A percentile compares a stretch with the other conserved stretches of the same genome.
phyloP scores from a whole-genome alignment of 1,284 basidiomycete genomes.

The Trametes versicolor region DNA sequence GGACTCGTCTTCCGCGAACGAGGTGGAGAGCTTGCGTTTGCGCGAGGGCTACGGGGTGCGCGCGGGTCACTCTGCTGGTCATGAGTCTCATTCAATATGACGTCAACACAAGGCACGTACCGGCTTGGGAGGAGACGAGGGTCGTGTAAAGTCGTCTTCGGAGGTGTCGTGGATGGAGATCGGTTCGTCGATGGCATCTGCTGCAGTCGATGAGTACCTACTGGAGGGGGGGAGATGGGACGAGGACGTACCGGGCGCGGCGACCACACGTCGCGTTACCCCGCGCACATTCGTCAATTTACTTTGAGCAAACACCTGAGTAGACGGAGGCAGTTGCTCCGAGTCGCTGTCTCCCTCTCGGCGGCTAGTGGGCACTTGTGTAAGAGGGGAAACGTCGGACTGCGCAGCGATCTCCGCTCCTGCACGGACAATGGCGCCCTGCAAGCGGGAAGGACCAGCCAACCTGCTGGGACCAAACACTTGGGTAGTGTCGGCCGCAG shows the following conservation, averaged over 20 bases:
- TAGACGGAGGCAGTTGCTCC: conserved; percentile 42
- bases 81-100: conserved; percentile 38
- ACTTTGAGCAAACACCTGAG: conserved; percentile 51
- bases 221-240: too few relatives aligned
- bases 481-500: conserved; percentile 34
- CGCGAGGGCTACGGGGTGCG: conserved; percentile 33
- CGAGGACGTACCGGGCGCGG: conserved; percentile 1
- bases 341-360: background rate
- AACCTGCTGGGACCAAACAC: conserved; percentile 40
- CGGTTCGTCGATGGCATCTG: conserved; percentile 15
- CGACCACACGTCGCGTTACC: conserved; percentile 1
- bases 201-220: too few relatives aligned
- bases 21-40: conserved; percentile 38
- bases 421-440: conserved; percentile 18
- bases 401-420: conserved; percentile 28
- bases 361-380: conserved; percentile 25
- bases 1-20: conserved; percentile 18
- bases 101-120: conserved; percentile 12
- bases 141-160: conserved; percentile 20
- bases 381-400: conserved; percentile 28
- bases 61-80: conserved; percentile 37
- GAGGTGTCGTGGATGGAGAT: conserved; percentile 31
- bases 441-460: conserved; percentile 14
- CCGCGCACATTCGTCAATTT: conserved; percentile 36
- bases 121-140: conserved; percentile 22